Percentiles rank a stretch among this genome's conserved stretches.
phyloP scores from a whole-genome alignment of 148 eudicot genomes.

The Rhododendron vialii region DNA sequence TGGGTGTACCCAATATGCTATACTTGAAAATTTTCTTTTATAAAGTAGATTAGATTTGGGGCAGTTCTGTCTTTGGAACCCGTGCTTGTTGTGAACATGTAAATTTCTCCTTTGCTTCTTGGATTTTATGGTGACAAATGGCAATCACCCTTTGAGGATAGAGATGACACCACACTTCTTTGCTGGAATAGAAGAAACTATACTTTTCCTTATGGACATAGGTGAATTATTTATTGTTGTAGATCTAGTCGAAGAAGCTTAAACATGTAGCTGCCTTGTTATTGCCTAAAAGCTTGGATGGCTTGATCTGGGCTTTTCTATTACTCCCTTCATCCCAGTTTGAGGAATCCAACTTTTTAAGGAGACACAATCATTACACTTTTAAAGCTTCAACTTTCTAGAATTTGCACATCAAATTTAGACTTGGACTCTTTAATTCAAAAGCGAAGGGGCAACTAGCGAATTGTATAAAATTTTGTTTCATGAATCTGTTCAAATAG shows the following conservation, averaged over 20 bases:
- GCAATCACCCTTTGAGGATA: background rate
- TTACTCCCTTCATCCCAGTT: background rate
- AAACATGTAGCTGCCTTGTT: slow-evolving; percentile 1
- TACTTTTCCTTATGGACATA: background rate
- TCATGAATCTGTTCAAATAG: background rate
- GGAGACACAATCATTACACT: background rate
- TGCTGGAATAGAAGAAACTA: background rate
- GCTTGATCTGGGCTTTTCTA: background rate
- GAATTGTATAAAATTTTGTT: background rate
- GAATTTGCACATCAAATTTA: background rate
- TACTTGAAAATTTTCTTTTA: background rate
- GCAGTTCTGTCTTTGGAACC: too few relatives aligned
- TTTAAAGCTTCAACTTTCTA: background rate
- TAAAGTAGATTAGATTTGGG: background rate
- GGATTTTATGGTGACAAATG: background rate
- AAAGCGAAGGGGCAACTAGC: background rate
- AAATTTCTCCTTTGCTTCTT: background rate
- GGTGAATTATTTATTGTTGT: background rate
- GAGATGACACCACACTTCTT: background rate
- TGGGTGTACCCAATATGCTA: background rate
- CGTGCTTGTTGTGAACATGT: background rate
- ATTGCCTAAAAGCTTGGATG: background rate
- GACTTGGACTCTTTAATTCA: background rate
- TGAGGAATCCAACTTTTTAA: background rate
- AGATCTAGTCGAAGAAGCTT: background rate